Base-by-base conservation (phyloP, 2,329 filamentous ascomycete species). In the Annulohypoxylon truncatum region DNA sequence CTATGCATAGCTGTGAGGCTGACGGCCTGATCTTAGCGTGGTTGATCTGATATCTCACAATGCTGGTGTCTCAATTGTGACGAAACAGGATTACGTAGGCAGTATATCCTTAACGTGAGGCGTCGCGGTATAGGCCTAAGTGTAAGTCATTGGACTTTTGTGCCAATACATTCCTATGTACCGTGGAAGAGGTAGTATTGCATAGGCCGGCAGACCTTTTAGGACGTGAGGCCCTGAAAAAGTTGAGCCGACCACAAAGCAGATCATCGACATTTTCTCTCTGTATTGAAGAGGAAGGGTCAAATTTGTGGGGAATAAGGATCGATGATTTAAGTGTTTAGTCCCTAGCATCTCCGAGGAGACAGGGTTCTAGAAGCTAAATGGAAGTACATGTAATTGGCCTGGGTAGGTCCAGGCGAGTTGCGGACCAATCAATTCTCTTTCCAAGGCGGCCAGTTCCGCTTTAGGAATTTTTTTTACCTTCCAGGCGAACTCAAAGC, bases 331-430 rank as follows among this genome's bases (percentile, higher is more conserved):
- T 42, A 52, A 61, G 51, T 64, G 67, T n/a, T n/a, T n/a, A n/a
- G n/a, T n/a, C n/a, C n/a, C n/a, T 57, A 56, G 64, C 72, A 75
- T 75, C 73, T 75, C 73, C 73, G 72, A 75, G 73, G 67, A 68
- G 59, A 54, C 40, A 52, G 33, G 61, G 52, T 52, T 57, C 22
- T 59, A 42, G 61, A 60, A 62, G 58, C 60, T 58, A 52, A 44
- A 52, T 59, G 42, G 51, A 63, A 60, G 40, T 59, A 57, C 50
- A 62, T n/a, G 42, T 4, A 7, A 8, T 56, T 60, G 28, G 54
- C 20, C 62, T 22, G 18, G 55, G 65, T 59, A 68, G 38, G 61
- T 68, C 58, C 59, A 70, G 61, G 64, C 67, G 67, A 70, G 53
- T 18, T 61, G 59, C 61, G 52, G 38, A 1, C 67, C 64, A 66